These are phyloP conservation scores for Xylaria sp. DNA, from an alignment of 2,329 filamentous ascomycete genomes.

Conservation along the genomic window DNA sequence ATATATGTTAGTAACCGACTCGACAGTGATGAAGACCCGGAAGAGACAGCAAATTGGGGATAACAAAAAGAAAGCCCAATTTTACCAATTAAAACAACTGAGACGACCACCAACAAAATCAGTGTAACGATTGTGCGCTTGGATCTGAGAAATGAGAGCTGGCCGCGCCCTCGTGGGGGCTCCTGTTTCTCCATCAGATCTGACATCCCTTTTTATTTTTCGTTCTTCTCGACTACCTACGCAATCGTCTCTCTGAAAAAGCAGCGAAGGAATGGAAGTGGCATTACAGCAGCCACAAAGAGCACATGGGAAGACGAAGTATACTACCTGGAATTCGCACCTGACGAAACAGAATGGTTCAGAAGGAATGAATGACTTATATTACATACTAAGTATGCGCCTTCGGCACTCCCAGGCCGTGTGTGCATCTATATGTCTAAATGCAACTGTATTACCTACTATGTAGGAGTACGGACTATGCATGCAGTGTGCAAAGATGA, in stretches of 20 bases:
- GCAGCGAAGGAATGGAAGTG: conserved; percentile 7
- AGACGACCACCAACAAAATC: conserved; percentile 37
- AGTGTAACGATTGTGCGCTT: conserved; percentile 42
- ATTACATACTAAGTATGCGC: not conserved
- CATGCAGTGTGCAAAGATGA: not conserved
- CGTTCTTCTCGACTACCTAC: not conserved
- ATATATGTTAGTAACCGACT: conserved; percentile 14
- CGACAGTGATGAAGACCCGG: not conserved
- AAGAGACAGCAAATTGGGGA: not conserved
- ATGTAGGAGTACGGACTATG: not conserved
- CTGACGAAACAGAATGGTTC: not conserved
- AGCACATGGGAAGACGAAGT: not conserved
- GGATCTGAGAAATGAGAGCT: conserved; percentile 41
- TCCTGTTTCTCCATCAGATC: conserved; percentile 29
- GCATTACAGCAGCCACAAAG: conserved; percentile 17
- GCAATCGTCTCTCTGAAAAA: not conserved
- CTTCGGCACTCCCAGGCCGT: not conserved
- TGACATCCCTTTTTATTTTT: conserved; percentile 20
- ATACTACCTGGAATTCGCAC: not conserved
- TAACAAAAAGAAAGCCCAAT: not conserved
- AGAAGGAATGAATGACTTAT: conserved; percentile 6
- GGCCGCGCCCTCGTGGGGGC: conserved; percentile 27
- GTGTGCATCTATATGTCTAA: not conserved
- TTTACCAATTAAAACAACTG: conserved; percentile 43
- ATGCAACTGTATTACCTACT: too few relatives aligned